Base-by-base conservation (phyloP, 179 eudicot species). In the Pouteria campechiana region DNA sequence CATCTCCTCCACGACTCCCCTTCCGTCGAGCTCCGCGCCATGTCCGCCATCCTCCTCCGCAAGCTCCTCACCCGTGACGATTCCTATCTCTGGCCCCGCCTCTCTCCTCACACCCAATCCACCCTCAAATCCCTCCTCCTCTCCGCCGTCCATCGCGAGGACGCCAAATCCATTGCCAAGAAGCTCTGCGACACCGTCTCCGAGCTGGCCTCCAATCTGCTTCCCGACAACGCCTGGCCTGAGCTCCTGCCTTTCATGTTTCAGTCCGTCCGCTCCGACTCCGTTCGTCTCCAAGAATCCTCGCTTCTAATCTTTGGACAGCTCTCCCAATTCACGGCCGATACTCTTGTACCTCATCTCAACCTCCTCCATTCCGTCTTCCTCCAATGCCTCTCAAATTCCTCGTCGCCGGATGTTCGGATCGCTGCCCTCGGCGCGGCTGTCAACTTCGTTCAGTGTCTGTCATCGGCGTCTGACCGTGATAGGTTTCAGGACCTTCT, bases 171-270 rank as follows among this genome's bases (percentile, higher is more conserved):
- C 3, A 48, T 69, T 11, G 1, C 31, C 7, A 69, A 69, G 55
- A 69, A 69, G 67, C 33, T 69, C 4, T 64, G 70, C 17, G 75
- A 69, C 21, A 58, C 70, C 12, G 48, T 64, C 4, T 58, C 70
- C 1, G 75, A 69, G 30, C 60, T 69, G 7, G 70, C 67, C 1
- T 37, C 63, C 12, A 38, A 32, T 0, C 31, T 63, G 17, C 27
- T 69, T 20, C 63, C 75, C 13, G 63, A 50, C 9, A 31, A 38
- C 14, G 45, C 32, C 0, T 69, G 75, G 75, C 67, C 63, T 2
- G 75, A 69, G 23, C 46, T 69, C 17, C 48, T 69, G 17, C 75
- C 75, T 2, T 69, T 69, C 12, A 59, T 69, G 63, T 64, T 59
- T 46, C 62, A 69, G 28, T 64, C 63, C 31, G 63, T 69, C n/a